Evolutionary conservation across 345 rosid genomes (phyloP).

Genomic region (Linum trigynum): DNA sequence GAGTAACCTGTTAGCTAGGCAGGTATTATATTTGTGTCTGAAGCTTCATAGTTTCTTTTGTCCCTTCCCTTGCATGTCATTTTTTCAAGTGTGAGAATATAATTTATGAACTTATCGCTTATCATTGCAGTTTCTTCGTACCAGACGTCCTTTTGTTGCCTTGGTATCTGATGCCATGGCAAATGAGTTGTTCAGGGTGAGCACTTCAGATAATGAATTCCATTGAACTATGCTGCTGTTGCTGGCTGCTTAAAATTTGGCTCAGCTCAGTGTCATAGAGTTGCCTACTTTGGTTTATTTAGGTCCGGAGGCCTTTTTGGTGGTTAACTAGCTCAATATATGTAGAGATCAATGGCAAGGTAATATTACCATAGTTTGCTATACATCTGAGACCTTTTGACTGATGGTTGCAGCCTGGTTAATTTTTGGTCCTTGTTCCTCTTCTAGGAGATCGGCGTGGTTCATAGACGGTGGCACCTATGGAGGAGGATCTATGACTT

Average conservation of each 20-base stretch:
- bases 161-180: constrained; percentile 62
- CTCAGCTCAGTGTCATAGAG: constrained; percentile 18
- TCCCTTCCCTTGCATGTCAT: background rate
- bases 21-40: constrained; percentile 31
- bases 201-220: constrained; percentile 16
- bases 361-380: constrained; percentile 19
- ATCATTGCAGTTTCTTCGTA: constrained; percentile 55
- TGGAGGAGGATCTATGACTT: constrained; percentile 95
- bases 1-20: constrained; percentile 70
- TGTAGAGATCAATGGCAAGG: constrained; percentile 83
- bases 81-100: background rate
- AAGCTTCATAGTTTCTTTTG: background rate
- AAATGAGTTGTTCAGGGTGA: constrained; percentile 73
- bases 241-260: constrained; percentile 6
- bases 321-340: constrained; percentile 94
- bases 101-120: background rate
- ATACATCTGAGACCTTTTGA: constrained; percentile 2
- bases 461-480: constrained; percentile 91
- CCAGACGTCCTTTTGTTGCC: constrained; percentile 87
- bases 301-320: constrained; percentile 97
- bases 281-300: constrained; percentile 18
- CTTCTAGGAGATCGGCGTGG: constrained; percentile 80
- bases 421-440: constrained; percentile 9
- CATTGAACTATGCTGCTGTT: constrained; percentile 9
- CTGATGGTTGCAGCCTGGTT: constrained; percentile 3